phyloP scores from a whole-genome alignment of 768 basidiomycete genomes.

The Pleurotus platypus region DNA sequence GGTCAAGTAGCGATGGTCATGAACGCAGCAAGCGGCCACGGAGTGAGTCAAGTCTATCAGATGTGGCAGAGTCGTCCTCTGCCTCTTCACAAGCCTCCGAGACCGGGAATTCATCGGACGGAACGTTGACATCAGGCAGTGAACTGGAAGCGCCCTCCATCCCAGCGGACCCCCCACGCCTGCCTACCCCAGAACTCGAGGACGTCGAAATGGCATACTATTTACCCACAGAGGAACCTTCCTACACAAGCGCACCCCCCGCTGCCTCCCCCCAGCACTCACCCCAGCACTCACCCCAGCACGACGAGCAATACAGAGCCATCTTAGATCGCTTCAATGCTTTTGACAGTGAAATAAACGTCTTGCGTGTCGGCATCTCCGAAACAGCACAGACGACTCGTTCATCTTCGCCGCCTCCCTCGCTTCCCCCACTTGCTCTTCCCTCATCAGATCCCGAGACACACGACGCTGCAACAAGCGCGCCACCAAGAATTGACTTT shows the following conservation, averaged over 20 bases:
- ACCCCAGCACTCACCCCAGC: constrained; percentile 5
- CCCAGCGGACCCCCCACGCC: constrained; percentile 27
- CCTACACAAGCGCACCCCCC: constrained; percentile 8
- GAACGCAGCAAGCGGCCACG: constrained; percentile 57
- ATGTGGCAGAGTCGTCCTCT: constrained; percentile 27
- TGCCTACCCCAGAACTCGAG: constrained; percentile 43
- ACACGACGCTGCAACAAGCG: neutral
- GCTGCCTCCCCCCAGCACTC: neutral
- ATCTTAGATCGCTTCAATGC: constrained; percentile 50
- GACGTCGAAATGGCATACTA: constrained; percentile 52
- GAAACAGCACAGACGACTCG: constrained; percentile 18
- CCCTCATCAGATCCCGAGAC: neutral
- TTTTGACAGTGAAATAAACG: constrained; percentile 51
- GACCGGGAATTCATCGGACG: constrained; percentile 14
- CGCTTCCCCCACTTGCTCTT: constrained; percentile 29
- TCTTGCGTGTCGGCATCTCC: constrained; percentile 34
- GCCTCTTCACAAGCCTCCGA: constrained; percentile 31
- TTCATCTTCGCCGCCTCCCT: constrained; percentile 26
- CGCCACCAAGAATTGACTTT: constrained; percentile 2
- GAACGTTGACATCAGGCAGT: constrained; percentile 9
- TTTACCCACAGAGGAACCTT: constrained; percentile 17
- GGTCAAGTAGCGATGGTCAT: constrained; percentile 29
- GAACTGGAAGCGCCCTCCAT: constrained; percentile 6
- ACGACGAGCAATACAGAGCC: constrained; percentile 36
- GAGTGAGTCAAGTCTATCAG: constrained; percentile 45